A percentile compares a stretch with the other conserved stretches of the same genome.
phyloP scores from a whole-genome alignment of 495 filamentous ascomycete genomes.

The Choiromyces venosus region DNA sequence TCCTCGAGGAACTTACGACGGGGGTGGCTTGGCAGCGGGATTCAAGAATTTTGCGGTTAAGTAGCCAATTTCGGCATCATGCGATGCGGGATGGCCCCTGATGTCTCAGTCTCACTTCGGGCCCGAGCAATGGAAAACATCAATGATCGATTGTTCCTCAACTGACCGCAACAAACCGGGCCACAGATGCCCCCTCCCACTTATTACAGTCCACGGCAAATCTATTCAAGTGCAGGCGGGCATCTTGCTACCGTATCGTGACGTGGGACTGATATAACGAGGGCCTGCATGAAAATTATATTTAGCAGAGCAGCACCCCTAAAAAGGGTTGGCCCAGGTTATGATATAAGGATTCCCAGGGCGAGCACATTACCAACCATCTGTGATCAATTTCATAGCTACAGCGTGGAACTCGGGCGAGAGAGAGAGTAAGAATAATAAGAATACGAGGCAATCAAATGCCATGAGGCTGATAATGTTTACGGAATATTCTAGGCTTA shows the following conservation, averaged over 20 bases:
- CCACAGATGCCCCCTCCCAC: not conserved
- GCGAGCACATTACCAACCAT: conserved; percentile 1
- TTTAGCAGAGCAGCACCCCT: not conserved
- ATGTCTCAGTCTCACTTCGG: not conserved
- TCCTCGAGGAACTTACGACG: not conserved
- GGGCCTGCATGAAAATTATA: not conserved
- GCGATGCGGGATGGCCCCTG: not conserved
- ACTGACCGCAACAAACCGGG: not conserved
- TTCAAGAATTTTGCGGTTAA: not conserved
- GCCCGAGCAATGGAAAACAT: not conserved
- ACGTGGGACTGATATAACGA: not conserved
- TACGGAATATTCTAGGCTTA: not conserved
- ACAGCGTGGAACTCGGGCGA: not conserved
- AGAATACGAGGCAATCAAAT: not conserved
- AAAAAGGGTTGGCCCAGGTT: not conserved
- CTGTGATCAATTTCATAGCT: no score
- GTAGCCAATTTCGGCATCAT: not conserved
- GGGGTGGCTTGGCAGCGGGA: not conserved
- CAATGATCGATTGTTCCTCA: not conserved
- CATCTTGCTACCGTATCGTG: not conserved
- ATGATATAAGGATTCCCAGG: not conserved
- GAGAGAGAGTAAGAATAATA: not conserved
- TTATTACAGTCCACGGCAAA: not conserved
- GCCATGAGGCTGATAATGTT: not conserved
- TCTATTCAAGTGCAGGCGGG: not conserved